These are phyloP conservation scores for Cercophora samala DNA, from an alignment of 495 filamentous ascomycete genomes.

Conservation along the genomic window DNA sequence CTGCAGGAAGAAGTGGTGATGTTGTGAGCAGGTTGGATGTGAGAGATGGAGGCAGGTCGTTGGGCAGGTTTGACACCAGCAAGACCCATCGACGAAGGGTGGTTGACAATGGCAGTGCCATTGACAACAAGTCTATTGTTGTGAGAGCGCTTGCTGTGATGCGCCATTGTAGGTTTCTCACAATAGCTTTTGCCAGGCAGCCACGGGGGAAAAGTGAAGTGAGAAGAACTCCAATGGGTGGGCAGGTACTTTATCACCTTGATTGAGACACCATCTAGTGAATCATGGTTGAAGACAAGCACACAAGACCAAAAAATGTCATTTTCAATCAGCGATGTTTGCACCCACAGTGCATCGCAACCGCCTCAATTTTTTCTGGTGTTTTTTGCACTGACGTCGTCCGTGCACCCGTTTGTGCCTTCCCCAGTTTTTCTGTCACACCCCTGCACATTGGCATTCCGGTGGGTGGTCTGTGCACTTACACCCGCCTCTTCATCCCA, in stretches of 20 bases:
- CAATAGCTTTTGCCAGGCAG: not conserved
- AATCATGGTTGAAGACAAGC: not conserved
- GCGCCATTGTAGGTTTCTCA: not conserved
- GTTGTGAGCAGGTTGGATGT: not conserved
- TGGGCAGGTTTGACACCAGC: not conserved
- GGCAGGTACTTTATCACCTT: not conserved
- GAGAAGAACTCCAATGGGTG: not conserved
- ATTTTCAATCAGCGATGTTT: not conserved
- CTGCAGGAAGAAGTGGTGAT: not conserved
- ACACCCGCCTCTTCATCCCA: too few relatives aligned
- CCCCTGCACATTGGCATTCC: not conserved
- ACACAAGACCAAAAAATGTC: not conserved
- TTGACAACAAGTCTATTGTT: slow-evolving; percentile 10
- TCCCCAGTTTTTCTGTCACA: not conserved
- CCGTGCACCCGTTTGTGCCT: not conserved
- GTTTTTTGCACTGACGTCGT: not conserved
- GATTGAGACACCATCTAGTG: not conserved
- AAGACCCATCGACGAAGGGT: slow-evolving; percentile 19
- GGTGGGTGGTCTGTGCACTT: not conserved
- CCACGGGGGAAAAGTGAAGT: not conserved
- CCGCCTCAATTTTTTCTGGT: not conserved
- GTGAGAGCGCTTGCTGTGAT: not conserved
- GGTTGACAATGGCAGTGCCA: slow-evolving; percentile 14
- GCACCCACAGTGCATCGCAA: not conserved
- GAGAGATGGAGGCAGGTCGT: not conserved